Base-by-base conservation (phyloP, 257 asterid genomes). In the Osmanthus fragrans region DNA sequence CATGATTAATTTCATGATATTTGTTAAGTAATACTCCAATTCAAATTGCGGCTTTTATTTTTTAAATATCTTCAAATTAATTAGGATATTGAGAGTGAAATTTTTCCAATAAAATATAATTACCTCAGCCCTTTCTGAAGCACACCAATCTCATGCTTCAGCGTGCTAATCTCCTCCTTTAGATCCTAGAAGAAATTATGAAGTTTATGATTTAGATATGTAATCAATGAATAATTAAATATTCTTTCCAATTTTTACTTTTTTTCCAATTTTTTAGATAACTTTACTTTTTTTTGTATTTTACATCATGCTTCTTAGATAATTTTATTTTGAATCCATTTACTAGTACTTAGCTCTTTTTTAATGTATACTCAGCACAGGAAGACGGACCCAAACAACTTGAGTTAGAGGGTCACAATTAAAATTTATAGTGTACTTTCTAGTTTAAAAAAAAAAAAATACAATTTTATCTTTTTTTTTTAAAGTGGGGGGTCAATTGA, bases 61-160 rank as follows among this genome's bases (percentile, higher is more conserved):
- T 51, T 15, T 37, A 58, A 23, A n/a, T 21, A 58, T 58, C 34
- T 25, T 63, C 29, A 63, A 63, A 27, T 63, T 40, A 10, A 40
- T 40, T 21, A 60, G 29, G 29, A 63, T 25, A 11, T n/a, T 27
- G 7, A 63, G 69, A 4, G 2, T 9, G 10, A 63, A 23, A 25
- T 10, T 2, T 3, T 25, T 3, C 6, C 21, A 63, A 25, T 10
- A 63, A 63, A 63, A 23, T 9, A 25, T 21, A 42, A 27, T 64
- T 84, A 94, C 98, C 96, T 89, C 70, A 89, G 82, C 73, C 96
- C 94, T 79, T 88, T 92, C 82, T 91, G 98, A 75, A 94, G 97
- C 63, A 87, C 87, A 70, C 84, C 97, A 83, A 92, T 89, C 89
- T 94, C 98, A 78, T 87, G 86, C 89, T 88, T 94, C 84, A 94